Evolutionary conservation across 2,329 filamentous ascomycete species (phyloP), one percentile per base, ranked within the genome.

Genomic region (Decorospora gaudefroyi): DNA sequence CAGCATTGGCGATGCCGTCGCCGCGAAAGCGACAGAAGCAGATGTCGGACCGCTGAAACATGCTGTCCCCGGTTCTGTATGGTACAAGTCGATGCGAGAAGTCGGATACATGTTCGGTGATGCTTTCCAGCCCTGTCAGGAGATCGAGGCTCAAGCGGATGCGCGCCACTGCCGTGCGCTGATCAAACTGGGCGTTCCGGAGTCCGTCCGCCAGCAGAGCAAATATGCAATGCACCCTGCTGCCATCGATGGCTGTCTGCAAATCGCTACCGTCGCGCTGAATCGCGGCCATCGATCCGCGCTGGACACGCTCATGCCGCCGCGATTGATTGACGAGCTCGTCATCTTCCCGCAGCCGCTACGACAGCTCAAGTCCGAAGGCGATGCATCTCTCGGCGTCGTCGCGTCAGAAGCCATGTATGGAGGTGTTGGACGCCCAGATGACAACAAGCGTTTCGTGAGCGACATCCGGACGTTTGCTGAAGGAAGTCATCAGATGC

Each of bases 161-260:
- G 15, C 31, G 6, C 42, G 42, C 4, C n/a, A 23, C 8, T 43
- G 42, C 19, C 44, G 55, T 12, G 32, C 53, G 4, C 19, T 21
- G 6, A 42, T 60, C 23, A 50, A 42, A 9, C 32, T 59, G 2
- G 25, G 26, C n/a, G 41, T 47, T 15, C 59, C 59, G 9, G 26
- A 36, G 15, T 59, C 56, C 5, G 39, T 47, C 4, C 42, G 38
- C 12, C 17, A 11, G 2, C 55, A 62, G 26, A 61, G 53, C 4
- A 22, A 15, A 2, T 65, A 68, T 34, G 39, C 53, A 11, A 41
- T 69, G 21, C 64, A 69, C 44, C 66, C 65, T 4, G 51, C 57
- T 13, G 45, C 29, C 3, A 45, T 69, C 7, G 66, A 68, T 42
- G 57, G 38, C 11, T 64, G 59, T 29, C 51, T 69, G 3, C 65